A percentile compares a stretch with the other conserved stretches of the same genome.
Conservation (phyloP, 352 stramenopile species). For the Phytophthora boehmeriae region DNA sequence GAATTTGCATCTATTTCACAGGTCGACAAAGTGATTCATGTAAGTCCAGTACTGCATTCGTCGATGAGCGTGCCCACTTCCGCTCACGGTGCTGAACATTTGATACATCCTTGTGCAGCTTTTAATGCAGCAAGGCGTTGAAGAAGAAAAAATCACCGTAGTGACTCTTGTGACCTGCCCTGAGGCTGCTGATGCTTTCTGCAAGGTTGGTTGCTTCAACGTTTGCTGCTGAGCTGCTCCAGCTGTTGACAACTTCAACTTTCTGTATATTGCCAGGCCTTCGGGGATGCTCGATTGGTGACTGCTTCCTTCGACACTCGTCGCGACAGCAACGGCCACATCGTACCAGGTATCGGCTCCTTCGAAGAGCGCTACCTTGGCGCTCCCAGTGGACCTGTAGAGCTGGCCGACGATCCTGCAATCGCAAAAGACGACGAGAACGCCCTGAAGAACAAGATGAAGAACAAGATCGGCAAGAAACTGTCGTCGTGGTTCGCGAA, state of each 20-base stretch:
- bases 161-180: slow-evolving; percentile 83
- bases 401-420: slow-evolving; percentile 38
- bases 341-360: slow-evolving; percentile 74
- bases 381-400: slow-evolving; percentile 37
- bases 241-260: not conserved
- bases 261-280: slow-evolving; percentile 35
- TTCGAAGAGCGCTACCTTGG: slow-evolving; percentile 80
- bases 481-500: slow-evolving; percentile 43
- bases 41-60: too few species aligned
- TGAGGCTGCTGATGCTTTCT: slow-evolving; percentile 80
- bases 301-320: slow-evolving; percentile 76
- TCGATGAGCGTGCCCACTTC: too few species aligned
- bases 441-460: slow-evolving; percentile 51
- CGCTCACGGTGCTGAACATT: too few species aligned
- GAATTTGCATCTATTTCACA: slow-evolving; percentile 69
- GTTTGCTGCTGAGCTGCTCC: not conserved
- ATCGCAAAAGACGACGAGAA: slow-evolving; percentile 32
- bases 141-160: slow-evolving; percentile 81
- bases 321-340: slow-evolving; percentile 61
- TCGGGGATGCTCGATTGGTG: slow-evolving; percentile 75
- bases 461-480: slow-evolving; percentile 49
- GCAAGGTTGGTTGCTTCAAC: slow-evolving; percentile 53
- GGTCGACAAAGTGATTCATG: slow-evolving; percentile 76
- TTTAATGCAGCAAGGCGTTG: slow-evolving; percentile 70
- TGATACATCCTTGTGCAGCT: slow-evolving; percentile 34